Evolutionary conservation across 768 basidiomycete species (phyloP).

Genomic region (Epithele typhae): DNA sequence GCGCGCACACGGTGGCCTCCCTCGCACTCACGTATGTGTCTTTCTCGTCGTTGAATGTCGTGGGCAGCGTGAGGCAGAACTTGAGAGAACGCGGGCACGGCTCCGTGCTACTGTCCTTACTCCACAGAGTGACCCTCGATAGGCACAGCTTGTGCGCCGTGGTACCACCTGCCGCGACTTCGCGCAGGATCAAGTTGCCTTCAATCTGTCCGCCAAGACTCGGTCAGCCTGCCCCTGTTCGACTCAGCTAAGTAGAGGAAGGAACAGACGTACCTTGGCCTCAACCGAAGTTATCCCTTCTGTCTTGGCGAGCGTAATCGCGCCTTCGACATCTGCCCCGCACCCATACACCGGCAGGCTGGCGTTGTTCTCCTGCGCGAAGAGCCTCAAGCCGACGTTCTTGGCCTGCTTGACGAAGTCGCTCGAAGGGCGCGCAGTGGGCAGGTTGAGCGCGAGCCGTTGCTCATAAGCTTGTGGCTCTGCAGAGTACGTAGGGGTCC

Average conservation of each 20-base stretch:
- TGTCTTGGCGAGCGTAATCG: slow-evolving; percentile 48
- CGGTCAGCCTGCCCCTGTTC: background rate
- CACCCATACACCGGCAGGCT: slow-evolving; percentile 55
- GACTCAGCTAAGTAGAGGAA: background rate
- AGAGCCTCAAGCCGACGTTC: slow-evolving; percentile 45
- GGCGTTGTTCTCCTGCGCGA: slow-evolving; percentile 46
- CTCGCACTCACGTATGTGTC: slow-evolving; percentile 51
- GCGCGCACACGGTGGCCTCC: slow-evolving; percentile 1
- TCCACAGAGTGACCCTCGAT: slow-evolving; percentile 54
- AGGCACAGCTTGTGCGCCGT: slow-evolving; percentile 48
- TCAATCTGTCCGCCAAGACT: slow-evolving; percentile 42
- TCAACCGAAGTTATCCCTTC: slow-evolving; percentile 59
- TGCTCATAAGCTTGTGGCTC: slow-evolving; percentile 52
- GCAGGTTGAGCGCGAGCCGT: slow-evolving; percentile 40
- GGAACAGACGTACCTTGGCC: slow-evolving; percentile 44
- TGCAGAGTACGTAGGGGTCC: slow-evolving; percentile 49
- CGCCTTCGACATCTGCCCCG: slow-evolving; percentile 49
- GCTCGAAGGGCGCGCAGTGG: slow-evolving; percentile 35
- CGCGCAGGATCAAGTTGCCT: slow-evolving; percentile 53
- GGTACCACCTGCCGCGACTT: slow-evolving; percentile 65
- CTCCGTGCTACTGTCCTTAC: slow-evolving; percentile 35
- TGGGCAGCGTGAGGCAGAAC: slow-evolving; percentile 56
- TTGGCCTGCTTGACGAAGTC: slow-evolving; percentile 59
- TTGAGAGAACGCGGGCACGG: slow-evolving; percentile 49
- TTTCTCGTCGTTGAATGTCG: slow-evolving; percentile 50